These are phyloP conservation scores for Lodderomyces orthopsilosis DNA, from an alignment of 1,139 yeast species.

Conservation along the genomic window DNA sequence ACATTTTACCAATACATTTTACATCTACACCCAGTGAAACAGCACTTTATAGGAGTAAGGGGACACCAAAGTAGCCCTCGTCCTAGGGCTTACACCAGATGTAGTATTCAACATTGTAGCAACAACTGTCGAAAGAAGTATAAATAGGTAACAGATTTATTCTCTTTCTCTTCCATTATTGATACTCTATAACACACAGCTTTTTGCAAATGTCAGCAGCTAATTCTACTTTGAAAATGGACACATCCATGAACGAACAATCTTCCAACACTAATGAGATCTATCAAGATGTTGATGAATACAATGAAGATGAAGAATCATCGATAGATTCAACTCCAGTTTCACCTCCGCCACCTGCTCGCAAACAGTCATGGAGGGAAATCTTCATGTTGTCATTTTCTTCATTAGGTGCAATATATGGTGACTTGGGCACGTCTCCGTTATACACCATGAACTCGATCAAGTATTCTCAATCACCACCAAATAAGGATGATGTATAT, in stretches of 20 bases:
- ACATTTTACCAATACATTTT: no score
- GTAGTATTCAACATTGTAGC: no score
- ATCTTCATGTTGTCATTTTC: conserved; percentile 27
- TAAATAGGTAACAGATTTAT: no score
- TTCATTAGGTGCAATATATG: conserved; percentile 57
- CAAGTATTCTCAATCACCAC: conserved; percentile 29
- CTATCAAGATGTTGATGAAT: not conserved
- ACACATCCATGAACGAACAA: not conserved
- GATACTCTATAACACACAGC: no score
- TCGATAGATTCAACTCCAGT: conserved; percentile 7
- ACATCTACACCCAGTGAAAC: no score
- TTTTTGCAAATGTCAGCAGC: not conserved
- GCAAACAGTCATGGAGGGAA: conserved; percentile 22
- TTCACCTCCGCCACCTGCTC: conserved; percentile 3
- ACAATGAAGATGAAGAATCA: conserved; percentile 5
- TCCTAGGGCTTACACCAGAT: no score
- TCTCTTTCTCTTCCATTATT: no score
- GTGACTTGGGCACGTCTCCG: conserved; percentile 63
- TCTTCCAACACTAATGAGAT: conserved; percentile 1
- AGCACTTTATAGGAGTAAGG: not conserved
- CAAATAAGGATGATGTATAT: conserved; percentile 37
- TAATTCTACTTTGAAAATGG: not conserved
- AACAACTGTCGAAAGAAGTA: no score
- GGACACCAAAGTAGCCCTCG: not conserved
- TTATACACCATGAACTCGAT: conserved; percentile 50